These are phyloP conservation scores for Penicillium sp. DNA, from an alignment of 2,329 filamentous ascomycete genomes.

Conservation along the genomic window DNA sequence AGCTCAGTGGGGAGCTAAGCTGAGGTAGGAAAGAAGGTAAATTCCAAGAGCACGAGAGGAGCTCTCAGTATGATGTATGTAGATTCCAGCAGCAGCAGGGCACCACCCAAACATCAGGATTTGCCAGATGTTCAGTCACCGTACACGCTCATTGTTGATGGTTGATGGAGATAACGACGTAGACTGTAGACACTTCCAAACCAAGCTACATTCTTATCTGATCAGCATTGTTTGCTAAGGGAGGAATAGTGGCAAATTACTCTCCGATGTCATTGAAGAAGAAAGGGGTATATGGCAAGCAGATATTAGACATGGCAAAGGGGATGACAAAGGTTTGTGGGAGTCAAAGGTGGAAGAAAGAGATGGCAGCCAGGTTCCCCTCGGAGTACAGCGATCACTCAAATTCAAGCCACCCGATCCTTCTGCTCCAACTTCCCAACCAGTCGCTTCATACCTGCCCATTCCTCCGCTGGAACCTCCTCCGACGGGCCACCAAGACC, in stretches of 20 bases:
- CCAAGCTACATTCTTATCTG: too few relatives aligned
- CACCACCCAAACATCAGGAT: too few relatives aligned
- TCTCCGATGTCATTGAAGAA: slow-evolving; percentile 22
- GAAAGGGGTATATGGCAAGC: slow-evolving; percentile 31
- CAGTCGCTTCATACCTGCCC: slow-evolving; percentile 89
- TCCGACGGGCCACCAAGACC: slow-evolving; percentile 81
- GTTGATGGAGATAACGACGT: too few relatives aligned
- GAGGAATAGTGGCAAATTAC: slow-evolving; percentile 13
- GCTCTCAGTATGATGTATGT: too few relatives aligned
- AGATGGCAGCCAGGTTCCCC: neutral
- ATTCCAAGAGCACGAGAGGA: too few relatives aligned
- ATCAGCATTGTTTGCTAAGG: neutral
- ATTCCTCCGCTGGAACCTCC: slow-evolving; percentile 80
- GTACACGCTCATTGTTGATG: too few relatives aligned
- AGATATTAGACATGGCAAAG: slow-evolving; percentile 15
- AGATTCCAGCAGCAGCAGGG: too few relatives aligned
- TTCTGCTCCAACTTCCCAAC: slow-evolving; percentile 70
- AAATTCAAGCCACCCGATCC: slow-evolving; percentile 36
- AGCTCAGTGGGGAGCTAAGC: too few relatives aligned
- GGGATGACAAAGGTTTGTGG: slow-evolving; percentile 1
- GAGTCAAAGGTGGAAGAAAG: slow-evolving; percentile 4
- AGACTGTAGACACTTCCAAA: too few relatives aligned
- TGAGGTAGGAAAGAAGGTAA: too few relatives aligned
- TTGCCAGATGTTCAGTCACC: too few relatives aligned
- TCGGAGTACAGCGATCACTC: neutral